phyloP scores from a whole-genome alignment of 768 basidiomycete genomes.

The Hysterangium stoloniferum region DNA sequence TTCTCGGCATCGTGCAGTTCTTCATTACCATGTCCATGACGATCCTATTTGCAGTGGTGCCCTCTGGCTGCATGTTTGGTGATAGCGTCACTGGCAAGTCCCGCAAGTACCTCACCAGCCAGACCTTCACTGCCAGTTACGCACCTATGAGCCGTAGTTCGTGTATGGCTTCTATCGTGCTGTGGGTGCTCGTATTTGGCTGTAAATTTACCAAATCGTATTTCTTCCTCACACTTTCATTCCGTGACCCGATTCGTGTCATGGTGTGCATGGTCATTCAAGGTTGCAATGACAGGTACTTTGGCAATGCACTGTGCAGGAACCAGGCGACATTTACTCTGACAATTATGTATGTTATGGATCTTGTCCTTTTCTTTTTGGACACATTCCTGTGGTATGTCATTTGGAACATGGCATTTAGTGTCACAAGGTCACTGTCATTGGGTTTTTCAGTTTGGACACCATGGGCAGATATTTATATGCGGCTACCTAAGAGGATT shows the following conservation, averaged over 20 bases:
- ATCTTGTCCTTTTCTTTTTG: slow-evolving; percentile 92
- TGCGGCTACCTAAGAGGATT: slow-evolving; percentile 90
- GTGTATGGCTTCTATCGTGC: slow-evolving; percentile 68
- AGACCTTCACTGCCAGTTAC: slow-evolving; percentile 97
- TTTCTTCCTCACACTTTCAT: slow-evolving; percentile 94
- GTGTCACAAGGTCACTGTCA: slow-evolving; percentile 78
- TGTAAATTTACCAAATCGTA: slow-evolving; percentile 98
- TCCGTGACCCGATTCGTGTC: slow-evolving; percentile 86
- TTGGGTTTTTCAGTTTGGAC: slow-evolving; percentile 98
- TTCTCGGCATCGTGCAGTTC: slow-evolving; percentile 95
- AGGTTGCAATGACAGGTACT: slow-evolving; percentile 79
- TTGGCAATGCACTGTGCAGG: slow-evolving; percentile 74
- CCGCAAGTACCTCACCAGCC: slow-evolving; percentile 94
- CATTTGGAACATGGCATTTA: slow-evolving; percentile 97
- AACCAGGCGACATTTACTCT: slow-evolving; percentile 95
- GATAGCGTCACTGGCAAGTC: slow-evolving; percentile 94
- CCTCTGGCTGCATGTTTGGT: slow-evolving; percentile 97
- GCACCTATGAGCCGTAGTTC: slow-evolving; percentile 54
- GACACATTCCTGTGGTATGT: slow-evolving; percentile 99
- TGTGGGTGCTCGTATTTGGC: slow-evolving; percentile 91
- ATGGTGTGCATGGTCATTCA: slow-evolving; percentile 98
- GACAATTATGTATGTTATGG: slow-evolving; percentile 99
- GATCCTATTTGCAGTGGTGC: slow-evolving; percentile 82
- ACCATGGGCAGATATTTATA: slow-evolving; percentile 97
- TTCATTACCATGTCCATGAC: slow-evolving; percentile 85